Evolutionary conservation across 2,329 filamentous ascomycete species (phyloP).

Genomic region (Domatiomyces catenatus): DNA sequence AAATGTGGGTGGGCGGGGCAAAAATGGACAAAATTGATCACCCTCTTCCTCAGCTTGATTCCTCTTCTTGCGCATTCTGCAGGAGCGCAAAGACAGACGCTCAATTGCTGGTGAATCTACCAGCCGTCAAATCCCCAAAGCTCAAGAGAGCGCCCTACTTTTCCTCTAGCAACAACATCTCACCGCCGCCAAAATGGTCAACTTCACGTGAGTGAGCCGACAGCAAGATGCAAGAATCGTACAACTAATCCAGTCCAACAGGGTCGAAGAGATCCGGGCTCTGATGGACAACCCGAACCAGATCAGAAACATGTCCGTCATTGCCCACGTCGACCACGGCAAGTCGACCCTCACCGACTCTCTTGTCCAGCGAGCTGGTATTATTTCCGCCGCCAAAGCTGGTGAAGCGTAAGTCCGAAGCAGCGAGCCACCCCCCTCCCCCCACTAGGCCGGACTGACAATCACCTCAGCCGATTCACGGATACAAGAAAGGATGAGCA

Average conservation of each 20-base stretch:
- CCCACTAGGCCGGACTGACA: constrained; percentile 4
- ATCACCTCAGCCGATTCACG: constrained; percentile 51
- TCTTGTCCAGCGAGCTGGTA: constrained; percentile 97
- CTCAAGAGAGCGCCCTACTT: constrained; percentile 16
- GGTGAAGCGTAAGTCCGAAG: constrained; percentile 49
- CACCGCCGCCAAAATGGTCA: constrained; percentile 96
- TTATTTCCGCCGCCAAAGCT: constrained; percentile 95
- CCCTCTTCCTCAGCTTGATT: not conserved
- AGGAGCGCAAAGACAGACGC: not conserved
- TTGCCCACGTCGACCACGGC: constrained; percentile 99
- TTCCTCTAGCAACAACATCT: constrained; percentile 4
- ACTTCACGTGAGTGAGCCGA: constrained; percentile 26
- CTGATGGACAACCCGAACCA: constrained; percentile 24
- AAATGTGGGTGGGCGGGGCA: constrained; percentile 1
- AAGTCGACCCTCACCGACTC: constrained; percentile 99
- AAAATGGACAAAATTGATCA: not conserved
- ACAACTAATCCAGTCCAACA: constrained; percentile 34
- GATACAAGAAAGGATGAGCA: constrained; percentile 96
- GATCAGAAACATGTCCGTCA: constrained; percentile 96
- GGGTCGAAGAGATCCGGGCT: constrained; percentile 65
- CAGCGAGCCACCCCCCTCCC: not conserved
- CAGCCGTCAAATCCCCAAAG: constrained; percentile 1
- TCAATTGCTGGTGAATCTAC: not conserved
- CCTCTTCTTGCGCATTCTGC: not conserved
- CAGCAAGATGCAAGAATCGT: not conserved